phyloP scores from a whole-genome alignment of 1,139 yeast species.

The Hanseniaspora sp. region DNA sequence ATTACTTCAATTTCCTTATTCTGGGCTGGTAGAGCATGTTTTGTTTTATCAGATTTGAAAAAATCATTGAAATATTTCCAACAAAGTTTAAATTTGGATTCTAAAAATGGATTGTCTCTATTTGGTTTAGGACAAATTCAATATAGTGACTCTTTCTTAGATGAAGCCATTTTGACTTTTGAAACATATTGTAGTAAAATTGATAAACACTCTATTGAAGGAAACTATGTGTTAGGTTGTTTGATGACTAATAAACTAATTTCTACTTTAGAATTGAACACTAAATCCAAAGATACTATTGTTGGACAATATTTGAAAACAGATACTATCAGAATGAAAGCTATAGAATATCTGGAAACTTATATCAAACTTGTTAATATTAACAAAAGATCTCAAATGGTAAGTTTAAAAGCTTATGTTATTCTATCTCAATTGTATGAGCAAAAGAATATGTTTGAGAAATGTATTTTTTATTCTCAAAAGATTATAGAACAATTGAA shows the following conservation, averaged over 20 bases:
- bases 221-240: constrained; percentile 63
- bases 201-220: constrained; percentile 58
- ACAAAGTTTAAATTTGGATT: constrained; percentile 55
- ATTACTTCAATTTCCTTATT: constrained; percentile 67
- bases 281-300: background rate
- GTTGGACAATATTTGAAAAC: constrained; percentile 9
- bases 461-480: constrained; percentile 45
- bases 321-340: constrained; percentile 32
- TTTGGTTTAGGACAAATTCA: constrained; percentile 84
- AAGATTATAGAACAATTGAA: constrained; percentile 46
- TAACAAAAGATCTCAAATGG: constrained; percentile 46
- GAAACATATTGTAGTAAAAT: constrained; percentile 60
- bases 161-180: constrained; percentile 77
- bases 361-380: constrained; percentile 51
- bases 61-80: constrained; percentile 65
- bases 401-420: constrained; percentile 57
- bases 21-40: constrained; percentile 77
- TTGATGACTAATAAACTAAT: constrained; percentile 45
- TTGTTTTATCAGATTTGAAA: constrained; percentile 46
- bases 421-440: constrained; percentile 62
- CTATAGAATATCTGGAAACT: constrained; percentile 58
- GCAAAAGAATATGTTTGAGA: constrained; percentile 41
- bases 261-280: constrained; percentile 21
- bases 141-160: constrained; percentile 56
- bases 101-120: constrained; percentile 53